phyloP scores from a whole-genome alignment of 2,329 filamentous ascomycete species.

The Leptodontidium sp. region DNA sequence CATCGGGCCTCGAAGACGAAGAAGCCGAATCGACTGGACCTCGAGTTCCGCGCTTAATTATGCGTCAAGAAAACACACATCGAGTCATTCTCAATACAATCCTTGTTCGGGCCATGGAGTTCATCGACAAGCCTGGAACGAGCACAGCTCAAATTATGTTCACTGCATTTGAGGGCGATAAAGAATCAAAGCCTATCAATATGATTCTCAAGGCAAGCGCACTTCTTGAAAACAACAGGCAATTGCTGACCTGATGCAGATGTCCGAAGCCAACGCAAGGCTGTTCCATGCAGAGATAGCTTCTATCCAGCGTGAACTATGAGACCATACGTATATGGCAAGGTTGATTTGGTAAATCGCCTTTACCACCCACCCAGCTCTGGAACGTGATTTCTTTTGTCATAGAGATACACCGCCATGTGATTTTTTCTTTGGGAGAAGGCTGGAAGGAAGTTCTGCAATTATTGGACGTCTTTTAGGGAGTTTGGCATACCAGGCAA shows the following conservation, averaged over 20 bases:
- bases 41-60: slow-evolving; percentile 75
- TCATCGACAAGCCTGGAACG: slow-evolving; percentile 75
- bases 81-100: slow-evolving; percentile 87
- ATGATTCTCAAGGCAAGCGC: slow-evolving; percentile 66
- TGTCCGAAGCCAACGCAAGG: slow-evolving; percentile 46
- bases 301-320: slow-evolving; percentile 47
- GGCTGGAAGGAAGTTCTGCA: slow-evolving; percentile 22
- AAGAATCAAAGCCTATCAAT: slow-evolving; percentile 61
- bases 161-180: slow-evolving; percentile 67
- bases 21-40: slow-evolving; percentile 46
- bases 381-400: slow-evolving; percentile 35
- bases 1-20: slow-evolving; percentile 58
- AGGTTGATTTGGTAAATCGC: neutral
- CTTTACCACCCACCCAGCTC: slow-evolving; percentile 2
- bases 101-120: slow-evolving; percentile 79
- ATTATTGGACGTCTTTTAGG: slow-evolving; percentile 31
- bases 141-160: slow-evolving; percentile 66
- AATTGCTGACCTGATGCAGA: slow-evolving; percentile 38
- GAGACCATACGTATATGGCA: slow-evolving; percentile 15
- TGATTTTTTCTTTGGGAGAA: slow-evolving; percentile 29
- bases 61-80: slow-evolving; percentile 90
- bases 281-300: slow-evolving; percentile 47
- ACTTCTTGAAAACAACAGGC: slow-evolving; percentile 28
- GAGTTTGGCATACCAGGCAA: slow-evolving; percentile 41
- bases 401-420: slow-evolving; percentile 36